These are phyloP conservation scores for Phytophthora macrochlamydospora DNA, from an alignment of 352 stramenopile genomes.

Conservation along the genomic window DNA sequence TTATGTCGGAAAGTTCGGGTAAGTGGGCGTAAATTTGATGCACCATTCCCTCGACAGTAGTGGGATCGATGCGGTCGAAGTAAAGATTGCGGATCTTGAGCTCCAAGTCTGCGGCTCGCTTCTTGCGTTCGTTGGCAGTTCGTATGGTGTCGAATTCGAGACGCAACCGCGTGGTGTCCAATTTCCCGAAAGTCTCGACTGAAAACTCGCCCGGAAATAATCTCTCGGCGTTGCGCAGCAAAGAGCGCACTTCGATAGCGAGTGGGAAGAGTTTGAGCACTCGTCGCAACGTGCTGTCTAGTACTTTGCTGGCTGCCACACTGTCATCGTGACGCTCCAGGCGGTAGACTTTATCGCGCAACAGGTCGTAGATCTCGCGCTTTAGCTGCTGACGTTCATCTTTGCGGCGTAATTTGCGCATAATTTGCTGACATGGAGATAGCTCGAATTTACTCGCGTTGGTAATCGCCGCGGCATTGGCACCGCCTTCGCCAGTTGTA, in stretches of 20 bases:
- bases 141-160: slow-evolving; percentile 46
- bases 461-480: background rate
- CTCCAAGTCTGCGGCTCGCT: slow-evolving; percentile 84
- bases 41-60: slow-evolving; percentile 79
- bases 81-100: slow-evolving; percentile 91
- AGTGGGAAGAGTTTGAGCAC: slow-evolving; percentile 68
- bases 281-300: slow-evolving; percentile 49
- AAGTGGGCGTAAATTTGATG: slow-evolving; percentile 83
- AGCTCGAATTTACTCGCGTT: slow-evolving; percentile 3
- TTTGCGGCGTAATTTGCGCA: slow-evolving; percentile 62
- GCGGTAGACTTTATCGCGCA: slow-evolving; percentile 65
- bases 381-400: slow-evolving; percentile 70
- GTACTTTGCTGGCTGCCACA: slow-evolving; percentile 15
- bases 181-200: slow-evolving; percentile 24
- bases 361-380: slow-evolving; percentile 53
- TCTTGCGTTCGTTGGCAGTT: slow-evolving; percentile 71
- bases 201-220: slow-evolving; percentile 75
- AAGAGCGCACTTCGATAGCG: slow-evolving; percentile 70
- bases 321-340: slow-evolving; percentile 46
- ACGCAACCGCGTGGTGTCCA: slow-evolving; percentile 37
- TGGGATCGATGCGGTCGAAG: slow-evolving; percentile 89
- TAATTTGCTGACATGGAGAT: slow-evolving; percentile 55
- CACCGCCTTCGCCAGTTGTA: slow-evolving; percentile 7
- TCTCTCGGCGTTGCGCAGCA: slow-evolving; percentile 84
- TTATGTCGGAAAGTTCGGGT: slow-evolving; percentile 69